Conservation (phyloP, 2,329 filamentous ascomycete genomes). For the Ophiocordyceps camponoti-floridani region DNA sequence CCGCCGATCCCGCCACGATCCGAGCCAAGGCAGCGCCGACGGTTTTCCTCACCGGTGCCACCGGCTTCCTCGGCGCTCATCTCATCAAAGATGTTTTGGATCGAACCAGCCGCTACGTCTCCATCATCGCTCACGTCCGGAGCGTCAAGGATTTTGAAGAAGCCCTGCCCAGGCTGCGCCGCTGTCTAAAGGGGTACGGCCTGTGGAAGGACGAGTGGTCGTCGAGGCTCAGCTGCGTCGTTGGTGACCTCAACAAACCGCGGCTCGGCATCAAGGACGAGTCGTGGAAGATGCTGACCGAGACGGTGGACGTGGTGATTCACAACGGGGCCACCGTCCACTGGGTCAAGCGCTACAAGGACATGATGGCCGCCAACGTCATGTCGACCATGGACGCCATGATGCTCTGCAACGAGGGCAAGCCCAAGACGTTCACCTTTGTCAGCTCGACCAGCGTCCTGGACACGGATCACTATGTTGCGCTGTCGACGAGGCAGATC, state of each 20-base stretch:
- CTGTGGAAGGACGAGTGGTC: conserved; percentile 47
- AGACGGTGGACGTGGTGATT: conserved; percentile 53
- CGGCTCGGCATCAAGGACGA: conserved; percentile 52
- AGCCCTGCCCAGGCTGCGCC: conserved; percentile 54
- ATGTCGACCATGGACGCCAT: conserved; percentile 63
- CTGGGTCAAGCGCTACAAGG: conserved; percentile 65
- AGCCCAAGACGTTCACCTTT: conserved; percentile 49
- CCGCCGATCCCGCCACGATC: conserved; percentile 34
- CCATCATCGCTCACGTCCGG: conserved; percentile 51
- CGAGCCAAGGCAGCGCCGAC: conserved; percentile 48
- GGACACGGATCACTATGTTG: conserved; percentile 57
- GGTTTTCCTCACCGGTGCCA: conserved; percentile 56
- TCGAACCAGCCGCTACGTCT: conserved; percentile 46
- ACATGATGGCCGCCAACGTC: conserved; percentile 59
- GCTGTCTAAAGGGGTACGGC: conserved; percentile 61
- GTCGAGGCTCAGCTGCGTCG: conserved; percentile 53
- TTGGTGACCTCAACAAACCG: conserved; percentile 54
- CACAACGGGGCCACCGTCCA: conserved; percentile 74
- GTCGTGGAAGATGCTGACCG: conserved; percentile 45
- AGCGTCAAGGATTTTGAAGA: conserved; percentile 35
- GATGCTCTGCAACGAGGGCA: conserved; percentile 56
- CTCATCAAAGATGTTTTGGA: conserved; percentile 51
- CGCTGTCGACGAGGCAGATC: conserved; percentile 41
- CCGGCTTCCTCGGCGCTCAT: conserved; percentile 62
- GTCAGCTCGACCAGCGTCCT: conserved; percentile 50